A percentile compares a stretch with the other conserved stretches of the same genome.
Evolutionary conservation across 768 basidiomycete genomes (phyloP).

Genomic region (Tylopilus plumbeoviolaceoides): DNA sequence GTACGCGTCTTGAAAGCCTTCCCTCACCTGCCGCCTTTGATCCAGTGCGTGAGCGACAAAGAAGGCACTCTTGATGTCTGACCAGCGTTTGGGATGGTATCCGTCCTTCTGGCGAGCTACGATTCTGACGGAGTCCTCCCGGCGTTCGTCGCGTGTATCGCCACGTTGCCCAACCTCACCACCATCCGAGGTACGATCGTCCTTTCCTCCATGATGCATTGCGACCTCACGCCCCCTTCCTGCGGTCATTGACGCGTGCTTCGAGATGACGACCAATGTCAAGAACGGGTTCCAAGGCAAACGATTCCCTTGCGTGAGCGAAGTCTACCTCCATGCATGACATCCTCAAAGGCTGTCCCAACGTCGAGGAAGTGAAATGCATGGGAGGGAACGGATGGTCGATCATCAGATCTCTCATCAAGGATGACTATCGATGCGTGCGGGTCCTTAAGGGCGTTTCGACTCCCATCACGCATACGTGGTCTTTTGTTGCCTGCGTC

Average conservation of each 20-base stretch:
- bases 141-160: neutral
- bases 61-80: no score
- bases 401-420: slow-evolving; percentile 4
- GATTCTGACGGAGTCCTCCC: neutral
- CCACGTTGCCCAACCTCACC: slow-evolving; percentile 3
- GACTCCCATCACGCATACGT: neutral
- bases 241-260: no score
- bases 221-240: no score
- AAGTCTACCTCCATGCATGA: slow-evolving; percentile 1
- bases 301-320: slow-evolving; percentile 5
- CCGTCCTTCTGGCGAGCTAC: no score
- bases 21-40: no score
- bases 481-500: no score
- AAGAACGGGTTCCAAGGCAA: slow-evolving; percentile 4
- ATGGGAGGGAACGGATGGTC: slow-evolving; percentile 2
- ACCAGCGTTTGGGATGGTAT: no score
- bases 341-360: slow-evolving; percentile 9
- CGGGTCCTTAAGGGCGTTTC: slow-evolving; percentile 4
- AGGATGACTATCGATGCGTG: neutral
- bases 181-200: slow-evolving; percentile 1
- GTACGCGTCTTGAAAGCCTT: no score
- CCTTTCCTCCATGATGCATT: neutral
- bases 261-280: no score
- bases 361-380: slow-evolving; percentile 8
- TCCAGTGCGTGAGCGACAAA: no score